Evolutionary conservation across 2,329 filamentous ascomycete genomes (phyloP).

Genomic region (Lecanosticta acicola): DNA sequence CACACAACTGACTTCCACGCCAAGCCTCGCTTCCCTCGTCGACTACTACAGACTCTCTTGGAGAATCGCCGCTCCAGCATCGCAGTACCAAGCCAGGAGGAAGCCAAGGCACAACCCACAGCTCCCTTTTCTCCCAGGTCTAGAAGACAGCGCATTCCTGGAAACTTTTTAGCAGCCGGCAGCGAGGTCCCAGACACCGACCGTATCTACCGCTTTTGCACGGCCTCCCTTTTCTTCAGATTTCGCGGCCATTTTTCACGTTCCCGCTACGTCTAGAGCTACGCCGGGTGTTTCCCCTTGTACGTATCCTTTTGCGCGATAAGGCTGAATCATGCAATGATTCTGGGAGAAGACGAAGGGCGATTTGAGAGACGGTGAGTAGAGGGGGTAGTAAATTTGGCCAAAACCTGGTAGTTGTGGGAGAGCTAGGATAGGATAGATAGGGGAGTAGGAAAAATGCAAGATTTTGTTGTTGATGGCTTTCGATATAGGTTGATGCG

Average conservation of each 20-base stretch:
- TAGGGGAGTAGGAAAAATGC: no score
- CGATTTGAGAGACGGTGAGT: slow-evolving; percentile 1
- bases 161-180: neutral
- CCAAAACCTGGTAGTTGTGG: no score
- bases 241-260: neutral
- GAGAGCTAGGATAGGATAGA: no score
- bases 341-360: neutral
- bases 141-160: slow-evolving; percentile 1
- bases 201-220: no score
- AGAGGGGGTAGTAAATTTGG: no score
- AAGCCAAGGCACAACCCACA: neutral
- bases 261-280: neutral
- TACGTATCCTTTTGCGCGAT: neutral
- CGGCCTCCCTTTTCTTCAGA: no score
- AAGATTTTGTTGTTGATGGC: no score
- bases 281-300: slow-evolving; percentile 6
- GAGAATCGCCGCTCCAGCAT: slow-evolving; percentile 3
- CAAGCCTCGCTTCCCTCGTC: slow-evolving; percentile 2
- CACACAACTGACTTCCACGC: slow-evolving; percentile 1
- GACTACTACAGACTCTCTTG: neutral
- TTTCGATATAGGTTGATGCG: no score
- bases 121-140: slow-evolving; percentile 1
- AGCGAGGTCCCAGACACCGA: slow-evolving; percentile 4
- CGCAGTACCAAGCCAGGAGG: slow-evolving; percentile 2
- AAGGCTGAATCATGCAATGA: neutral